Evolutionary conservation across 257 asterid genomes (phyloP).

Genomic region (Salvia miltiorrhiza): DNA sequence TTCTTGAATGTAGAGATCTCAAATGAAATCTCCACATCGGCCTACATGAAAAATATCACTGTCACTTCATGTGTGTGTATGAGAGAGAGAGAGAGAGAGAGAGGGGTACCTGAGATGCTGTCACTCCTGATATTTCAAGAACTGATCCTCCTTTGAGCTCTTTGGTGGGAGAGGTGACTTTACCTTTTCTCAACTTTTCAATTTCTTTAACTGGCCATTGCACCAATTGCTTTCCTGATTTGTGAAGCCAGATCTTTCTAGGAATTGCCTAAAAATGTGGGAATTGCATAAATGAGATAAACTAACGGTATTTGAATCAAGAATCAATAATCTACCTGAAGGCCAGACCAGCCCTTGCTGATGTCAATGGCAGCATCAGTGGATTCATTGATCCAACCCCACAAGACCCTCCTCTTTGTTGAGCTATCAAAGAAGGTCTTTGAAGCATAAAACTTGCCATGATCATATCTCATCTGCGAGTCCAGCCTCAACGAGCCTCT

Average conservation of each 20-base stretch:
- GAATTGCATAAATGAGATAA: not conserved
- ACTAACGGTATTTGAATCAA: not conserved
- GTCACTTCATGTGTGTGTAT: too few relatives aligned
- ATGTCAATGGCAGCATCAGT: not conserved
- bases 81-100: not conserved
- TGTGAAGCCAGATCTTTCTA: constrained; percentile 24
- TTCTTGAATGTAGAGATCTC: constrained; percentile 12
- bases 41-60: not conserved
- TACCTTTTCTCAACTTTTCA: constrained; percentile 14
- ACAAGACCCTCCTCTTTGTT: constrained; percentile 23
- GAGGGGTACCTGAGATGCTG: constrained; percentile 20
- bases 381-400: constrained; percentile 28
- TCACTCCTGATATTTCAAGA: constrained; percentile 21
- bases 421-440: constrained; percentile 27
- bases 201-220: constrained; percentile 29
- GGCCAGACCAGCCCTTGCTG: constrained; percentile 20
- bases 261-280: constrained; percentile 17
- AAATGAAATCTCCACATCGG: constrained; percentile 27
- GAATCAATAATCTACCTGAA: constrained; percentile 12
- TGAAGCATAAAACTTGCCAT: constrained; percentile 31
- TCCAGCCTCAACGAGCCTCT: constrained; percentile 11
- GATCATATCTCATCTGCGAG: constrained; percentile 19
- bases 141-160: constrained; percentile 17
- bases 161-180: constrained; percentile 3
- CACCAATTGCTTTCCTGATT: constrained; percentile 17